A percentile compares a stretch with the other conserved stretches of the same genome.
phyloP scores from a whole-genome alignment of 2,329 filamentous ascomycete genomes.

The Epichloe baconii region DNA sequence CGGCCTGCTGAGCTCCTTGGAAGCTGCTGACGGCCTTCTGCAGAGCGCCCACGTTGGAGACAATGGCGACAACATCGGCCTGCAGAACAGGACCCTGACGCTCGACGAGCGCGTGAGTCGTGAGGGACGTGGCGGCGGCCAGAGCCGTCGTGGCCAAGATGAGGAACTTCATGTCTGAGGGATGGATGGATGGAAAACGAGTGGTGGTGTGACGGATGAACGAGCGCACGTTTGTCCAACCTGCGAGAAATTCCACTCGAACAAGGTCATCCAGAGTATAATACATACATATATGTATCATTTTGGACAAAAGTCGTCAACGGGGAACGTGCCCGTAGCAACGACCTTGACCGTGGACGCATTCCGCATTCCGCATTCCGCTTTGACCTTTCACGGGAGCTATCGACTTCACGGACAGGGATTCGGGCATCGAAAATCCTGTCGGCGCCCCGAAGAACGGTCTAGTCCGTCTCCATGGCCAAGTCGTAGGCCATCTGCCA shows the following conservation, averaged over 20 bases:
- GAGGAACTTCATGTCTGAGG: constrained; percentile 5
- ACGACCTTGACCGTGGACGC: too few species aligned
- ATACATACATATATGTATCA: too few species aligned
- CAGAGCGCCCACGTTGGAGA: background rate
- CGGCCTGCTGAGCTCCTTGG: background rate
- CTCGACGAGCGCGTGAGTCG: background rate
- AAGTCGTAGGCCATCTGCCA: too few species aligned
- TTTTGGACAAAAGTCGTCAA: too few species aligned
- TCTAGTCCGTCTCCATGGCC: too few species aligned
- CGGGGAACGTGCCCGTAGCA: too few species aligned
- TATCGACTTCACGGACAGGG: too few species aligned
- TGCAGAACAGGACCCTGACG: background rate
- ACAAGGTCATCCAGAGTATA: too few species aligned
- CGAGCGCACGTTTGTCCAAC: background rate
- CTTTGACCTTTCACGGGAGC: too few species aligned
- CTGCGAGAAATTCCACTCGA: background rate
- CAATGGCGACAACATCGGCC: background rate
- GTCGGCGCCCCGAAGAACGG: too few species aligned
- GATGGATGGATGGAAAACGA: background rate
- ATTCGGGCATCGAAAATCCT: too few species aligned
- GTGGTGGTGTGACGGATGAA: background rate
- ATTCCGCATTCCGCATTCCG: too few species aligned
- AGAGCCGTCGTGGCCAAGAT: constrained; percentile 5
- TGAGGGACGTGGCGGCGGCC: background rate
- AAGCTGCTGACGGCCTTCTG: background rate